These are phyloP conservation scores for Pseudonitzschia multistriata DNA, from an alignment of 108 stramenopile species.

Conservation along the genomic window DNA sequence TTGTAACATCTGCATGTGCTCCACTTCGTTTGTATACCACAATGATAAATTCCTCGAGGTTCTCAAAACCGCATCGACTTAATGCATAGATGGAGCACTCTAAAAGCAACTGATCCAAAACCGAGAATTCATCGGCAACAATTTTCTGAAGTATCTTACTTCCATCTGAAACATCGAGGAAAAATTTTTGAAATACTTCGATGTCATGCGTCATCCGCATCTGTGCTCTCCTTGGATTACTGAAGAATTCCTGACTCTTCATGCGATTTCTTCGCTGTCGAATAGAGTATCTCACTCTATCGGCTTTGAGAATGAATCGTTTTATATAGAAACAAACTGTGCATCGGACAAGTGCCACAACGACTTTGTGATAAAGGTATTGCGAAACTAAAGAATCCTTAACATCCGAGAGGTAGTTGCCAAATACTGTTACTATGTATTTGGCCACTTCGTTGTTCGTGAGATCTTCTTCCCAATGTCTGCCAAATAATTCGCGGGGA, in stretches of 20 bases:
- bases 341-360: slow-evolving; percentile 59
- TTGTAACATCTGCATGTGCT: slow-evolving; percentile 35
- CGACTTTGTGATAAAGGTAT: slow-evolving; percentile 69
- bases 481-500: slow-evolving; percentile 53
- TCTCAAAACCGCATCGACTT: slow-evolving; percentile 31
- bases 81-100: slow-evolving; percentile 53
- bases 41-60: slow-evolving; percentile 61
- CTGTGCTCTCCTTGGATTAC: slow-evolving; percentile 47
- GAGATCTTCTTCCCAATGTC: slow-evolving; percentile 71
- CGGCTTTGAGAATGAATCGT: slow-evolving; percentile 62
- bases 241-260: slow-evolving; percentile 32
- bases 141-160: slow-evolving; percentile 54
- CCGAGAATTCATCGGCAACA: slow-evolving; percentile 64
- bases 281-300: slow-evolving; percentile 22
- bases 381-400: slow-evolving; percentile 52
- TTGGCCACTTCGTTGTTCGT: slow-evolving; percentile 72
- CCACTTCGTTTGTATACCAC: slow-evolving; percentile 71
- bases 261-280: neutral
- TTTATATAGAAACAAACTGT: slow-evolving; percentile 77
- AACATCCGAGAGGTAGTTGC: slow-evolving; percentile 62
- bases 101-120: slow-evolving; percentile 40
- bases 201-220: slow-evolving; percentile 73
- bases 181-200: slow-evolving; percentile 63
- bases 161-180: slow-evolving; percentile 47
- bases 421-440: slow-evolving; percentile 51